Percentiles rank a stretch among this genome's conserved stretches.
Evolutionary conservation across 495 filamentous ascomycete species (phyloP).

Genomic region (Talaromyces trachyspermus): DNA sequence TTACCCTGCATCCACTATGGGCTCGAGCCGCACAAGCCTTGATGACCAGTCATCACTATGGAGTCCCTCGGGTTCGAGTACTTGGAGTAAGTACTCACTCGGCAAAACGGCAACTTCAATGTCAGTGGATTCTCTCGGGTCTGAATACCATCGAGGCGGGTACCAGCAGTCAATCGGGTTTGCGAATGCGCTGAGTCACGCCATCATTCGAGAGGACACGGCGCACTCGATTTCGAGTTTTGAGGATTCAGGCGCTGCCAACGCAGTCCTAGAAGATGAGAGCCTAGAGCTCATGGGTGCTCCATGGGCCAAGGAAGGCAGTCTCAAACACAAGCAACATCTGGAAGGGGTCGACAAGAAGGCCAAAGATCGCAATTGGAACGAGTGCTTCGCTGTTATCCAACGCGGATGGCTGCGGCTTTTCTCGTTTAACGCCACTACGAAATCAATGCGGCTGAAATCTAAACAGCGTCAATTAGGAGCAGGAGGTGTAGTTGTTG

Average conservation of each 20-base stretch:
- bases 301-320: constrained; percentile 96
- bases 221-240: constrained; percentile 44
- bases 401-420: constrained; percentile 93
- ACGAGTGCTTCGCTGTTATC: constrained; percentile 94
- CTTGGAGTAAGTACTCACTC: constrained; percentile 91
- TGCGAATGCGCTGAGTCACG: constrained; percentile 91
- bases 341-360: constrained; percentile 82
- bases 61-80: constrained; percentile 82
- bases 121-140: constrained; percentile 82
- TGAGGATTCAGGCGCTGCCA: constrained; percentile 47
- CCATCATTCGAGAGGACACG: constrained; percentile 89
- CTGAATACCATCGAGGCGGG: constrained; percentile 58
- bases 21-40: constrained; percentile 88
- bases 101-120: constrained; percentile 84
- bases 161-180: constrained; percentile 97
- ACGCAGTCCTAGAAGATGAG: constrained; percentile 82
- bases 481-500: constrained; percentile 65
- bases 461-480: constrained; percentile 44
- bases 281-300: constrained; percentile 81
- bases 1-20: constrained; percentile 70
- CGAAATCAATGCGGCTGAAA: constrained; percentile 66
- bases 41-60: constrained; percentile 87
- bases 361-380: constrained; percentile 89
- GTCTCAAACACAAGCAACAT: constrained; percentile 93
- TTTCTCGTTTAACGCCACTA: constrained; percentile 77